These are phyloP conservation scores for Copromyces sp. DNA, from an alignment of 495 filamentous ascomycete genomes.

Conservation along the genomic window DNA sequence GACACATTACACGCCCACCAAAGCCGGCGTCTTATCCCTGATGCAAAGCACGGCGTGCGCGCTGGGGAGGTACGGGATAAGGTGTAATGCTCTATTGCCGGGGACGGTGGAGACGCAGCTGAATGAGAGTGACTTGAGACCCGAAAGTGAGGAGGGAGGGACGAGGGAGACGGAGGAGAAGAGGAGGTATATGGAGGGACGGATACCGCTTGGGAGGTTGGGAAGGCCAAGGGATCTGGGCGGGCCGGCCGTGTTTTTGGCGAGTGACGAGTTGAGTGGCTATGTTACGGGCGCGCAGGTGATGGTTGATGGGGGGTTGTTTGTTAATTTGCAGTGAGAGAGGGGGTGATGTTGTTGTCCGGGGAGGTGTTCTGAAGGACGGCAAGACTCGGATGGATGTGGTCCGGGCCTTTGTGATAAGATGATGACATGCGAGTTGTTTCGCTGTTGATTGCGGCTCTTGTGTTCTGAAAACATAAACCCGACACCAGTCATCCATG, in stretches of 20 bases:
- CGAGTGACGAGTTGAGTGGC: conserved; percentile 62
- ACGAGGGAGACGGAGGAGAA: conserved; percentile 34
- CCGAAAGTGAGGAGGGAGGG: conserved; percentile 22
- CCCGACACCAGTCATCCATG: too few species aligned
- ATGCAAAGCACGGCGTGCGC: conserved; percentile 82
- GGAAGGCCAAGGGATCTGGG: conserved; percentile 61
- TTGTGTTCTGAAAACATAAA: too few species aligned
- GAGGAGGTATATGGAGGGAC: conserved; percentile 70
- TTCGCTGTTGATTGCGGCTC: too few species aligned
- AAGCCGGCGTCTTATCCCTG: conserved; percentile 70
- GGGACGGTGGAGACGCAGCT: conserved; percentile 80
- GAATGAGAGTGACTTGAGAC: conserved; percentile 70
- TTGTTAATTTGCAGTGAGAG: conserved; percentile 46
- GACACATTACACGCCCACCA: conserved; percentile 85
- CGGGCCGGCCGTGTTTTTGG: conserved; percentile 80
- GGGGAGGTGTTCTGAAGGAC: too few species aligned
- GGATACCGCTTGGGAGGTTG: conserved; percentile 70
- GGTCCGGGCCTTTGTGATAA: too few species aligned
- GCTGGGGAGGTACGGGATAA: conserved; percentile 61
- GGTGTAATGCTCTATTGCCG: conserved; percentile 79
- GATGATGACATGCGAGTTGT: too few species aligned
- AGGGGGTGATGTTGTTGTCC: too few species aligned
- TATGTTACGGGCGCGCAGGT: conserved; percentile 79
- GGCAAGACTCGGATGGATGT: too few species aligned
- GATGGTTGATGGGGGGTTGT: conserved; percentile 73